A percentile compares a stretch with the other conserved stretches of the same genome.
phyloP scores from a whole-genome alignment of 176 grass and related monocot species.

The Oryza rufipogon region DNA sequence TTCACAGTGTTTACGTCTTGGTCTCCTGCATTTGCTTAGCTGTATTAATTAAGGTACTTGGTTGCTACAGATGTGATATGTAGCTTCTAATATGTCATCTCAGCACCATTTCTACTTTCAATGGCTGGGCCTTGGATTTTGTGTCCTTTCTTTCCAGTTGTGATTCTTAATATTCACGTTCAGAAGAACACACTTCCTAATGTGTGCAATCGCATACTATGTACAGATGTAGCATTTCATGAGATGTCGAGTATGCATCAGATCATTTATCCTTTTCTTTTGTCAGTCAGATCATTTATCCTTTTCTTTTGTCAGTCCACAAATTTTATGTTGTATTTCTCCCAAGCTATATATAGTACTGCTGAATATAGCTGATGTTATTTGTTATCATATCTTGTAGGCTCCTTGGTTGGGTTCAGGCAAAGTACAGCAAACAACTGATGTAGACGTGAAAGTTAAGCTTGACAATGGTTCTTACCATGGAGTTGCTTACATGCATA shows the following conservation, averaged over 20 bases:
- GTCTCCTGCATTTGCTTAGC: background rate
- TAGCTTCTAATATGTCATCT: background rate
- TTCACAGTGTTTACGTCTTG: background rate
- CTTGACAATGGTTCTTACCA: constrained; percentile 42
- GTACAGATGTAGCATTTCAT: background rate
- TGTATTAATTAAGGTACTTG: constrained; percentile 2
- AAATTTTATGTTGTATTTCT: constrained; percentile 13
- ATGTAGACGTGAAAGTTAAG: constrained; percentile 31
- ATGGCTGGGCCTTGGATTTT: constrained; percentile 17
- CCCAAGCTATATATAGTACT: background rate
- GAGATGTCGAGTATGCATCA: background rate
- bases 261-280: constrained; percentile 18
- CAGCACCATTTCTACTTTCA: background rate
- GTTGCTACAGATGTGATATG: background rate
- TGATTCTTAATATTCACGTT: background rate
- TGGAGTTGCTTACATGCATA: constrained; percentile 56
- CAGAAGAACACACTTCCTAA: background rate
- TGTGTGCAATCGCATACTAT: background rate
- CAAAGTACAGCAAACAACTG: constrained; percentile 27
- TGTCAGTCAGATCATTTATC: constrained; percentile 14
- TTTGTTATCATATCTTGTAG: constrained; percentile 56
- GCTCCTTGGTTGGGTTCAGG: constrained; percentile 44
- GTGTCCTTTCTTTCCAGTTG: background rate
- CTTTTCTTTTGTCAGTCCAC: constrained; percentile 3
- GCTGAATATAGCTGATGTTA: constrained; percentile 26